Evolutionary conservation across 305 asterid species (phyloP).

Genomic region (Solanum hybrid): DNA sequence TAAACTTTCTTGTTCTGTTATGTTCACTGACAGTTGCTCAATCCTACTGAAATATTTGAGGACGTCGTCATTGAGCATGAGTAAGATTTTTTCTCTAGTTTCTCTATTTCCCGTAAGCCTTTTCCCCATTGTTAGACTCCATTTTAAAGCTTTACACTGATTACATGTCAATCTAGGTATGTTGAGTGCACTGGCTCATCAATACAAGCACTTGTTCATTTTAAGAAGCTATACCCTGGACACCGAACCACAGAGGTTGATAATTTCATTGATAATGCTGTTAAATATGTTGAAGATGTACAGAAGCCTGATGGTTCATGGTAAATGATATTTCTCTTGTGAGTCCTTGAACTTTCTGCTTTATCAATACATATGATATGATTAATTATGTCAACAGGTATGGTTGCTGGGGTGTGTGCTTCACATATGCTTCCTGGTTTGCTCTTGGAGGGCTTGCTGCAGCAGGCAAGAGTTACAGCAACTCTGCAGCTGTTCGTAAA

Average conservation of each 20-base stretch:
- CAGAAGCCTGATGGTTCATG: conserved; percentile 90
- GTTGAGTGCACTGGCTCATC: conserved; percentile 83
- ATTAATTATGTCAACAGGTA: conserved; percentile 35
- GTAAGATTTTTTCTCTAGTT: conserved; percentile 31
- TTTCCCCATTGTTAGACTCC: not conserved
- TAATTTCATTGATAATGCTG: conserved; percentile 39
- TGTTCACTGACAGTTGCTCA: conserved; percentile 38
- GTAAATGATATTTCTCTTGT: conserved; percentile 28
- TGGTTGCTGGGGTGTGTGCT: conserved; percentile 90
- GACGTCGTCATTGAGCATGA: conserved; percentile 78
- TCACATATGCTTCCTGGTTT: conserved; percentile 85
- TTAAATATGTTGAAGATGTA: conserved; percentile 44
- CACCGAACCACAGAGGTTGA: conserved; percentile 65
- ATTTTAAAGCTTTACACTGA: not conserved
- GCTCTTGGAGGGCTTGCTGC: conserved; percentile 84
- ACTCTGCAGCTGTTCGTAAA: conserved; percentile 2
- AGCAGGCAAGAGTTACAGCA: conserved; percentile 28
- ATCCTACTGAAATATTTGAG: conserved; percentile 77
- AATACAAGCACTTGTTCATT: conserved; percentile 60
- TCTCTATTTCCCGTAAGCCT: not conserved
- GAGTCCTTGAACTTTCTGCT: not conserved
- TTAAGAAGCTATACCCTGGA: conserved; percentile 55
- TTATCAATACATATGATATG: not conserved
- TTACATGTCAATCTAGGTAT: conserved; percentile 28
- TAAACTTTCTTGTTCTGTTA: not conserved